Conservation (phyloP, 345 rosid genomes). For the Aethionema arabicum region DNA sequence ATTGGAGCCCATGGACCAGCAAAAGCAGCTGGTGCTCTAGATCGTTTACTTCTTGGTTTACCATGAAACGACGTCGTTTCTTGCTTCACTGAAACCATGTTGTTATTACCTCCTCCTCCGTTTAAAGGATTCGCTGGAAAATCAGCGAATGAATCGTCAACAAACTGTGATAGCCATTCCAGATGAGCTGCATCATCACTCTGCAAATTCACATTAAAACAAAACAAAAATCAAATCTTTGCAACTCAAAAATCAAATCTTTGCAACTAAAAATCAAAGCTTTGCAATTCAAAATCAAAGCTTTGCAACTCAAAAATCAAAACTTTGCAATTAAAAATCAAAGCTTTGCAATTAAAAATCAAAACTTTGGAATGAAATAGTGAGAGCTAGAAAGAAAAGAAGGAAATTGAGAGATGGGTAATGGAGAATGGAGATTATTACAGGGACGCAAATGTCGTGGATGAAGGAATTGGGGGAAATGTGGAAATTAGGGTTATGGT, state of each 20-base stretch:
- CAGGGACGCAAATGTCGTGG: slow-evolving; percentile 68
- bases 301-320: neutral
- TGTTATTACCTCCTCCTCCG: slow-evolving; percentile 37
- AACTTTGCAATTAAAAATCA: neutral
- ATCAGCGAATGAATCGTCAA: slow-evolving; percentile 67
- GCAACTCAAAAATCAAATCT: neutral
- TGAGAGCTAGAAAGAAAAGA: neutral
- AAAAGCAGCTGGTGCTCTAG: slow-evolving; percentile 37
- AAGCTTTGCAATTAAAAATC: too few species aligned
- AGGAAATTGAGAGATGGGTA: neutral
- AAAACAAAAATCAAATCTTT: neutral
- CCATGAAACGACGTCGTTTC: slow-evolving; percentile 43
- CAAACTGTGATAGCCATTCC: slow-evolving; percentile 81
- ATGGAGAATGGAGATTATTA: slow-evolving; percentile 31
- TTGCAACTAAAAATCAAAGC: neutral
- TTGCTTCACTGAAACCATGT: slow-evolving; percentile 25
- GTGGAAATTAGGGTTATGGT: slow-evolving; percentile 37
- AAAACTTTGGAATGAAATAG: neutral
- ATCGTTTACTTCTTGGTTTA: slow-evolving; percentile 56
- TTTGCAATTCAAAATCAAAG: neutral
- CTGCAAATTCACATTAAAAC: slow-evolving; percentile 29
- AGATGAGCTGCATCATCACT: slow-evolving; percentile 81
- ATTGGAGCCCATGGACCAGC: slow-evolving; percentile 37
- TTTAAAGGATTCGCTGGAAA: slow-evolving; percentile 45
- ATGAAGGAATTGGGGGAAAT: slow-evolving; percentile 52